Evolutionary conservation across 345 rosid species (phyloP).

Genomic region (Erucastrum elatum): DNA sequence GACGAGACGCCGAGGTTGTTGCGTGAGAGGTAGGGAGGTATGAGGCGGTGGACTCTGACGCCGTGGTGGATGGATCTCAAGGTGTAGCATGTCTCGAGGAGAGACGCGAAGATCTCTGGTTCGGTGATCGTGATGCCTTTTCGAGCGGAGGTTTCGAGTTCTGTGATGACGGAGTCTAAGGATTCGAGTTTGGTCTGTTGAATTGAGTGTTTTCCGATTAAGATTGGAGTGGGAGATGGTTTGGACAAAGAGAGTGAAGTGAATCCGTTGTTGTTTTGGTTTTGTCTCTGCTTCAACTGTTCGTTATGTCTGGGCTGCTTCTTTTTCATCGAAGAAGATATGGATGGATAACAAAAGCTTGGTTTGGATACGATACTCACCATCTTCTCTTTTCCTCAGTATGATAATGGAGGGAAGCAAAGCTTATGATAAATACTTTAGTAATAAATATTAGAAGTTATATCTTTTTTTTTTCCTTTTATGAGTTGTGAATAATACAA

Average conservation of each 20-base stretch:
- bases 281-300: constrained; percentile 31
- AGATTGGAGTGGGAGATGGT: constrained; percentile 63
- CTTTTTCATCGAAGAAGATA: constrained; percentile 41
- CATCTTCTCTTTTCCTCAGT: constrained; percentile 37
- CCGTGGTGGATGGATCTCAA: constrained; percentile 58
- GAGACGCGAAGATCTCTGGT: constrained; percentile 62
- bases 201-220: constrained; percentile 36
- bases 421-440: not conserved
- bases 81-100: constrained; percentile 66
- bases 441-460: not conserved
- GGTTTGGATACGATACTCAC: constrained; percentile 35
- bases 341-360: constrained; percentile 24
- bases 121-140: constrained; percentile 62
- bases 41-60: constrained; percentile 53
- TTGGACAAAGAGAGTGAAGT: constrained; percentile 42
- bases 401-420: constrained; percentile 18
- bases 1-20: constrained; percentile 58
- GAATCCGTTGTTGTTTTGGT: constrained; percentile 2
- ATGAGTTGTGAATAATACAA: constrained; percentile 11
- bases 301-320: constrained; percentile 44
- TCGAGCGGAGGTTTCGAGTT: constrained; percentile 53
- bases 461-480: not conserved
- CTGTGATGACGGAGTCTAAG: constrained; percentile 53
- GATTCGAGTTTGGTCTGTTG: constrained; percentile 59
- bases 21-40: constrained; percentile 55